Percentiles rank a stretch among this genome's conserved stretches.
phyloP scores from a whole-genome alignment of 768 basidiomycete genomes.

The Lactifluus hygrophoroides region DNA sequence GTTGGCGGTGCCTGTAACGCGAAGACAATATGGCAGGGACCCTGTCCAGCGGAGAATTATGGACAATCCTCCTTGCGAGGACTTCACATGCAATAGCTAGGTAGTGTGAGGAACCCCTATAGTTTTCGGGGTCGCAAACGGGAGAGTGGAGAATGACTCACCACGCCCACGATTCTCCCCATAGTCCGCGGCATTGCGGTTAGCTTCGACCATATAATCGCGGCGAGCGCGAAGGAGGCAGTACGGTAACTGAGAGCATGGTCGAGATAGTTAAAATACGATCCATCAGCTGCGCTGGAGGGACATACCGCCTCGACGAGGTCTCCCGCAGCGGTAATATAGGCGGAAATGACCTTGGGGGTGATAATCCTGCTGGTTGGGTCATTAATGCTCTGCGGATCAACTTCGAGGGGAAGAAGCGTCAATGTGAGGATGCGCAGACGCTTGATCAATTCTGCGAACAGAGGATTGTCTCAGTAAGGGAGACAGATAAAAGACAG shows the following conservation, averaged over 20 bases:
- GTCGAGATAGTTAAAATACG: background rate
- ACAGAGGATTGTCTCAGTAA: background rate
- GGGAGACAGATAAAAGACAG: background rate
- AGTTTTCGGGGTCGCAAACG: background rate
- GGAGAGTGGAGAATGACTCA: conserved; percentile 24
- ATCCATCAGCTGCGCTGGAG: background rate
- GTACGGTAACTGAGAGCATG: conserved; percentile 56
- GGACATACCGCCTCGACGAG: conserved; percentile 67
- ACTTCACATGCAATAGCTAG: conserved; percentile 78
- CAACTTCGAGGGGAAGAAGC: conserved; percentile 77
- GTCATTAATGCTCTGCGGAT: conserved; percentile 52
- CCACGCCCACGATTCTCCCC: conserved; percentile 81
- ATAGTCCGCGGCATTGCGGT: conserved; percentile 74
- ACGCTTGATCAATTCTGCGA: conserved; percentile 69
- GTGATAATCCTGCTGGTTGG: conserved; percentile 82
- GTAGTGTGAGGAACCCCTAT: background rate
- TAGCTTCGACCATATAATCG: conserved; percentile 76
- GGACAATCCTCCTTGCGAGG: conserved; percentile 72
- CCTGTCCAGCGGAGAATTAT: conserved; percentile 53
- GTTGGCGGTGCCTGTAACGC: conserved; percentile 60
- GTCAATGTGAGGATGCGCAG: conserved; percentile 65
- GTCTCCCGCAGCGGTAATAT: conserved; percentile 75
- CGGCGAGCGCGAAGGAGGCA: conserved; percentile 68
- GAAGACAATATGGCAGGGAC: conserved; percentile 67
- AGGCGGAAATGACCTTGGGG: conserved; percentile 68